Evolutionary conservation across 2,329 filamentous ascomycete species (phyloP), one percentile per base, ranked within the genome.

Genomic region (Colletotrichum tabaci): DNA sequence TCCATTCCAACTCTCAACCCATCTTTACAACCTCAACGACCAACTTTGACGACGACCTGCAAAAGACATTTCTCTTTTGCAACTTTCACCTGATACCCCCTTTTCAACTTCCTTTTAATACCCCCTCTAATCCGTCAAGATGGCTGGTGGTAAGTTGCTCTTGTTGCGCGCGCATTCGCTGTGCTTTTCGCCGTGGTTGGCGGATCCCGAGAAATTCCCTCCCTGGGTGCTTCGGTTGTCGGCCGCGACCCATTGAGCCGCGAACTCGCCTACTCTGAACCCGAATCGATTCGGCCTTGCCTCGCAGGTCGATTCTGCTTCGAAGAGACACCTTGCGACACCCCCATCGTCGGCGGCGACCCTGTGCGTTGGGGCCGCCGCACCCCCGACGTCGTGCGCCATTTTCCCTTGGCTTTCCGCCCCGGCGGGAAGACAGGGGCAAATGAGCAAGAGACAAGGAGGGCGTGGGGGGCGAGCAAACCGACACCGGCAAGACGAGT

Each of bases 111-210:
- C 52, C 35, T 60, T 46, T 56, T 68, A 73, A 73, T 74, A 73
- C 42, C 53, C 35, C 65, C 50, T 71, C 56, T 64, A 66, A 66
- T 69, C 71, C 67, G 61, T 63, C 73, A 84, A 79, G 82, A 85
- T 85, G 83, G 83, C 83, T 82, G 82, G 82, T 77, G 83, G 83
- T 85, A 82, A 84, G 83, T 85, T 53, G 21, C 15, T 15, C 18
- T 40, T 30, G 23, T 44, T 30, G n/a, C 53, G 40, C 62, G 55
- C 61, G 62, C 46, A 35, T 30, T 23, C 18, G 47, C 26, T 47
- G 16, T 49, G 38, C 44, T 42, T 30, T 47, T 64, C 58, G 63
- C 46, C 18, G 46, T 67, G 68, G 58, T 71, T 69, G 52, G 46
- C 65, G 69, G 67, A 68, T 56, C 40, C 53, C 61, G 49, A 57